Conservation (phyloP, 2,329 filamentous ascomycete species). For the Phyllosticta citrichinensis region DNA sequence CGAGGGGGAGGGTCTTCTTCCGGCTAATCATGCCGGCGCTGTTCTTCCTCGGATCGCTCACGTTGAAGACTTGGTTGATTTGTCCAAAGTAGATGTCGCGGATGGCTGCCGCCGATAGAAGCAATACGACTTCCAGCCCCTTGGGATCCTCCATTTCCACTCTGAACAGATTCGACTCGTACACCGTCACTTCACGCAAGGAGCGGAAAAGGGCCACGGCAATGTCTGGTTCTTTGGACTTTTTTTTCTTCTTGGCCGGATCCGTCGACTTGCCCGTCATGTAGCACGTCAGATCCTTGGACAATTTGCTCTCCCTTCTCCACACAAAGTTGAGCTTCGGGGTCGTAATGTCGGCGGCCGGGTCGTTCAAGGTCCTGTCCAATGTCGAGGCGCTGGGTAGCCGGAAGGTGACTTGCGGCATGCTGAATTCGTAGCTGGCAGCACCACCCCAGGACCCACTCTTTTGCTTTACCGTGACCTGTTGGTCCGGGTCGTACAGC, state of each 20-base stretch:
- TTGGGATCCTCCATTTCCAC: conserved; percentile 93
- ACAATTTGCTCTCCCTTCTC: conserved; percentile 78
- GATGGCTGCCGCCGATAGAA: conserved; percentile 51
- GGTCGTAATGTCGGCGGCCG: conserved; percentile 39
- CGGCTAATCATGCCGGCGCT: conserved; percentile 23
- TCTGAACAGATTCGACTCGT: conserved; percentile 83
- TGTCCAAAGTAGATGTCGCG: conserved; percentile 54
- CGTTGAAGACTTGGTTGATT: conserved; percentile 69
- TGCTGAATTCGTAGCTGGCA: conserved; percentile 82
- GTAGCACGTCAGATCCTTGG: conserved; percentile 81
- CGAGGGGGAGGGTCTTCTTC: conserved; percentile 24
- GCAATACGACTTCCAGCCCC: conserved; percentile 74
- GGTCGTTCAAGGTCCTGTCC: conserved; percentile 60
- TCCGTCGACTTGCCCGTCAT: conserved; percentile 67
- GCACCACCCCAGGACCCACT: conserved; percentile 70
- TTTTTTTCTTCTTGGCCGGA: conserved; percentile 55
- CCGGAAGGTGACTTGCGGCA: conserved; percentile 77
- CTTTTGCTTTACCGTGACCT: conserved; percentile 59
- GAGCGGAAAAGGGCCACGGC: conserved; percentile 76
- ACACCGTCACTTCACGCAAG: conserved; percentile 71
- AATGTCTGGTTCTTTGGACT: conserved; percentile 84
- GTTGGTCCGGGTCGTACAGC: conserved; percentile 89
- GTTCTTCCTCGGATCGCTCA: conserved; percentile 40
- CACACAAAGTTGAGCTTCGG: conserved; percentile 79
- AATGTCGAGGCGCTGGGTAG: conserved; percentile 68